Evolutionary conservation across 176 grass and related monocot species (phyloP).

Genomic region (Bromus sterilis): DNA sequence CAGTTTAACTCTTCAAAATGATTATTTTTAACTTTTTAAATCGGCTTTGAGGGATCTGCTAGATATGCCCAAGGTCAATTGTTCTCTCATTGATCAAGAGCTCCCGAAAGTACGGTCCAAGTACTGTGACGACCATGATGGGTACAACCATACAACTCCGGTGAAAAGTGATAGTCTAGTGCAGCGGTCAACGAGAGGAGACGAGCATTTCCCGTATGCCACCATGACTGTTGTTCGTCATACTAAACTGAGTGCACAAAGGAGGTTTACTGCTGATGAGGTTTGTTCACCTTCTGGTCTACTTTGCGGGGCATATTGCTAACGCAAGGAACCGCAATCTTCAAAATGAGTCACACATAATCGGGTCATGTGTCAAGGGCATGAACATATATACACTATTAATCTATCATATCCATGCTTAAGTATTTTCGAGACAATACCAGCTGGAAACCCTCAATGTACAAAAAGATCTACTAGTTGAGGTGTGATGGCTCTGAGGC

Average conservation of each 20-base stretch:
- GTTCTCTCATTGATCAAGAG: constrained; percentile 44
- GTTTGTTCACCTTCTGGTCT: neutral
- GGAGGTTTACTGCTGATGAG: neutral
- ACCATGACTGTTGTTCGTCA: too few relatives aligned
- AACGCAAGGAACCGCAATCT: neutral
- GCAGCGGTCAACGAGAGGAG: too few relatives aligned
- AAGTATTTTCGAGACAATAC: neutral
- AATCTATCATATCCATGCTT: neutral
- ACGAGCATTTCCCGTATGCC: too few relatives aligned
- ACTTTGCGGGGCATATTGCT: neutral
- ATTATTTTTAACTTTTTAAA: too few relatives aligned
- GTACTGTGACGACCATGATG: constrained; percentile 49
- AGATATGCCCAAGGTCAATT: too few relatives aligned
- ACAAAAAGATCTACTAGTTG: constrained; percentile 21
- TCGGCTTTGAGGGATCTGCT: too few relatives aligned
- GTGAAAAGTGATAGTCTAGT: constrained; percentile 39
- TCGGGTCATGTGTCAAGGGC: neutral
- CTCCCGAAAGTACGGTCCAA: constrained; percentile 47
- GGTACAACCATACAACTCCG: constrained; percentile 38
- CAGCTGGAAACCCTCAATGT: neutral
- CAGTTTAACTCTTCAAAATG: too few relatives aligned
- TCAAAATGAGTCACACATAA: neutral
- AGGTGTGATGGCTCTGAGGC: neutral
- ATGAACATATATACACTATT: neutral
- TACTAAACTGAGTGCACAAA: neutral